phyloP scores from a whole-genome alignment of 805 yeast species.

The Saccharomyces eubayanus region DNA sequence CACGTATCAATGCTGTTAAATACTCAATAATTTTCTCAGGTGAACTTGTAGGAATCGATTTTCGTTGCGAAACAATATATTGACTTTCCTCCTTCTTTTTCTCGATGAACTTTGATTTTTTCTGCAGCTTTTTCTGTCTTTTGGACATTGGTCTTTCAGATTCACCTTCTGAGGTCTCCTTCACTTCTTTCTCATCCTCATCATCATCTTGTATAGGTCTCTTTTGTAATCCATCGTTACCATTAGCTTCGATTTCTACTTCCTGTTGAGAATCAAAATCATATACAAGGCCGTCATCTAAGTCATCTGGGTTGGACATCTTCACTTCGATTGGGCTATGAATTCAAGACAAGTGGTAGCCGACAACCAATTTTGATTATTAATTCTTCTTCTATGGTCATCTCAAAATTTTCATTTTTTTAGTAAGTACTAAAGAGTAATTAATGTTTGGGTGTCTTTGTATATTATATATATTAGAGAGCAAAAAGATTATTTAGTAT shows the following conservation, averaged over 20 bases:
- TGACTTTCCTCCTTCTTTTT: constrained; percentile 64
- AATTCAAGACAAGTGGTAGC: background rate
- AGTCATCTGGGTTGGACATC: constrained; percentile 50
- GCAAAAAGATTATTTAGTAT: background rate
- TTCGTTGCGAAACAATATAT: constrained; percentile 52
- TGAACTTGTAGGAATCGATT: constrained; percentile 42
- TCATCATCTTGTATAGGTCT: constrained; percentile 12
- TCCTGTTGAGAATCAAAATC: constrained; percentile 35
- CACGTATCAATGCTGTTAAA: constrained; percentile 53
- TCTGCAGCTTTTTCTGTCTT: constrained; percentile 26
- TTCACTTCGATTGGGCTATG: background rate
- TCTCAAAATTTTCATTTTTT: background rate
- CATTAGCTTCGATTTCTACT: constrained; percentile 26
- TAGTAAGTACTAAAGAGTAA: background rate
- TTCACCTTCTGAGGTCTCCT: constrained; percentile 18
- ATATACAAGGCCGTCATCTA: constrained; percentile 72
- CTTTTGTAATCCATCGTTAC: constrained; percentile 18
- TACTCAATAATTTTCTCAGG: constrained; percentile 60
- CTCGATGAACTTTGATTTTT: constrained; percentile 40
- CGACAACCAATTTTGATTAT: background rate
- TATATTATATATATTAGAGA: background rate
- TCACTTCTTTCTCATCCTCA: constrained; percentile 11
- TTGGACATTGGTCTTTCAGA: constrained; percentile 16
- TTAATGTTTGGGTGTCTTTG: background rate
- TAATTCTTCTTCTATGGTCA: background rate